Evolutionary conservation across 192 early-diverging fungal species (phyloP), one percentile per base, ranked within the genome.

Genomic region (Podila verticillata): DNA sequence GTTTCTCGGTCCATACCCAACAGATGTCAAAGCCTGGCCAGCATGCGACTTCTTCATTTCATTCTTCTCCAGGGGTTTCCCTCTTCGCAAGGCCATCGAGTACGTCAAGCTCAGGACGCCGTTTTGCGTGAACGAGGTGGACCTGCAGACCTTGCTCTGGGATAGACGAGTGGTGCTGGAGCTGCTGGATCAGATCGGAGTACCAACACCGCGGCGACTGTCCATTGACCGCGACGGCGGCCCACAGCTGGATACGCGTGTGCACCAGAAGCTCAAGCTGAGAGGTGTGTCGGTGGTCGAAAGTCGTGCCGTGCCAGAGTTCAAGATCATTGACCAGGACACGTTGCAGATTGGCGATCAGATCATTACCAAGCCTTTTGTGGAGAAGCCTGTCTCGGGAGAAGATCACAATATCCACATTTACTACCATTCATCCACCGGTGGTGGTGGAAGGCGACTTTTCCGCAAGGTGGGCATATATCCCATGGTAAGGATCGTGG

Each of bases 321-420:
- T 82, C 72, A 78, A 73, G 47, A 48, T 81, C 29, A 60, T 93
- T 57, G 91, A 92, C 60, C 73, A 83, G 8, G 91, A 97, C 69
- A 93, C 91, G 4, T 80, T 96, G 54, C 63, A 83, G 13, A 85
- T 96, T 28, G 93, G 92, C 17, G 83, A 87, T 17, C 68, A 88
- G 61, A 86, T 82, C 44, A 87, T 98, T 28, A 84, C 77, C 68
- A 98, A 98, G 75, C 95, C 97, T 13, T 98, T 97, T 88, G 95
- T 98, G n/a, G 97, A 98, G 74, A 98, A 98, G 75, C 97, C 97
- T 7, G 93, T 95, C 13, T 92, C 93, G n/a, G 94, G 95, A 32
- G 97, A 98, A 80, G 90, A 98, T 80, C 97, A 98, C 87, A 98
- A 97, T 79, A 95, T 98, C 66, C 90, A 93, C 86, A 96, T 98